phyloP scores from a whole-genome alignment of 371 early-diverging fungal species.

The Mucor ambiguus region DNA sequence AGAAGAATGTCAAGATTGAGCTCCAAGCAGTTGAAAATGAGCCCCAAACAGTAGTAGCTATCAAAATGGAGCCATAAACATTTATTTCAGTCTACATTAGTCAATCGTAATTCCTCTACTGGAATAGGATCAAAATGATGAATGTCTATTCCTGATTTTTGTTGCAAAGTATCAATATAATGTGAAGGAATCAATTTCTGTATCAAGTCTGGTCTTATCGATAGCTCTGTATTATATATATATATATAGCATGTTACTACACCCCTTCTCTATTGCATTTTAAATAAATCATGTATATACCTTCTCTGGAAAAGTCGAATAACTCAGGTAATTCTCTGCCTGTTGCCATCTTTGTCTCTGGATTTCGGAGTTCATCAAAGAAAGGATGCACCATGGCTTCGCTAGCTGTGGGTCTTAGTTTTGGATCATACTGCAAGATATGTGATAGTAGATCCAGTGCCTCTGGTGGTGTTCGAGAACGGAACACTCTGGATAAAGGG shows the following conservation, averaged over 20 bases:
- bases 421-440: conserved; percentile 95
- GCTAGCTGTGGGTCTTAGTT: conserved; percentile 84
- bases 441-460: conserved; percentile 86
- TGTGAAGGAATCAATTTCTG: conserved; percentile 70
- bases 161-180: conserved; percentile 50
- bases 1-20: neutral
- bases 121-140: conserved; percentile 44
- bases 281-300: conserved; percentile 38
- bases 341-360: conserved; percentile 78
- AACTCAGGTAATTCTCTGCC: conserved; percentile 85
- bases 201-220: conserved; percentile 58
- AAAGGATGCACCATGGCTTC: conserved; percentile 95
- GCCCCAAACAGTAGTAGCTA: no score
- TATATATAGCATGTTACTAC: neutral
- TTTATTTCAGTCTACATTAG: conserved; percentile 7
- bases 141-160: conserved; percentile 44
- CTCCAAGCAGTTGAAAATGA: no score
- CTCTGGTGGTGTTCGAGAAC: conserved; percentile 77
- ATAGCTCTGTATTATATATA: conserved; percentile 47
- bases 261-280: neutral
- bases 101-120: conserved; percentile 25
- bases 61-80: no score
- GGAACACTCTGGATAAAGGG: conserved; percentile 86
- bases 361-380: conserved; percentile 93
- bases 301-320: conserved; percentile 85